Evolutionary conservation across 441 rosid genomes (phyloP), one percentile per base, ranked within the genome.

Genomic region (Populus hybrid): DNA sequence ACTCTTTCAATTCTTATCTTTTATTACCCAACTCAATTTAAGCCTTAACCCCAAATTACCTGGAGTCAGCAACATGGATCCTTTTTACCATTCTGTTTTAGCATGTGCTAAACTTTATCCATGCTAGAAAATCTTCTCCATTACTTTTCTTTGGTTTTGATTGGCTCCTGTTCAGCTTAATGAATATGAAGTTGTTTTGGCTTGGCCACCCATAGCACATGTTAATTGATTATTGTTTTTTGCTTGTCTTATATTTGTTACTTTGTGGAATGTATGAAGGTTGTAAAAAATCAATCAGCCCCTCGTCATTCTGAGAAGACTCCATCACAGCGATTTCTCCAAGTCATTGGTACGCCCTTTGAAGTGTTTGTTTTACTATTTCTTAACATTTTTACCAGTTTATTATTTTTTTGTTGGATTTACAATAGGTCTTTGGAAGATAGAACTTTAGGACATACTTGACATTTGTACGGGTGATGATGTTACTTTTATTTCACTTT

Each of bases 321-420:
- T 81, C 86, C 93, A 28, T 88, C 97, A 66, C 88, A 69, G 26
- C 90, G 96, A 64, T 94, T 93, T 83, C 92, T 97, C 69, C 97
- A 91, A 84, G 92, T 97, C 85, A 89, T 90, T 81, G 99, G 99
- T 97, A 90, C 77, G 91, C 75, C 75, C 28, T 30, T 80, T 23
- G 36, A 24, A n/a, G 64, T 34, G 46, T 16, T 68, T 18, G 30
- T 32, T 36, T 24, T 76, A 28, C 61, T 21, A 21, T 30, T 40
- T 24, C 28, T 16, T 67, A 18, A 10, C 26, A 36, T 65, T 16
- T 24, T 53, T 23, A 16, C 38, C 57, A 28, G 20, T 26, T 35
- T 23, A 20, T 20, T 30, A 30, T 34, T 16, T 10, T 70, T 34
- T 28, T 70, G 28, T 28, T 6, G 59, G 53, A 76, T 63, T 42